These are phyloP conservation scores for Nicotiana otophora DNA, from an alignment of 257 asterid genomes.

Conservation along the genomic window DNA sequence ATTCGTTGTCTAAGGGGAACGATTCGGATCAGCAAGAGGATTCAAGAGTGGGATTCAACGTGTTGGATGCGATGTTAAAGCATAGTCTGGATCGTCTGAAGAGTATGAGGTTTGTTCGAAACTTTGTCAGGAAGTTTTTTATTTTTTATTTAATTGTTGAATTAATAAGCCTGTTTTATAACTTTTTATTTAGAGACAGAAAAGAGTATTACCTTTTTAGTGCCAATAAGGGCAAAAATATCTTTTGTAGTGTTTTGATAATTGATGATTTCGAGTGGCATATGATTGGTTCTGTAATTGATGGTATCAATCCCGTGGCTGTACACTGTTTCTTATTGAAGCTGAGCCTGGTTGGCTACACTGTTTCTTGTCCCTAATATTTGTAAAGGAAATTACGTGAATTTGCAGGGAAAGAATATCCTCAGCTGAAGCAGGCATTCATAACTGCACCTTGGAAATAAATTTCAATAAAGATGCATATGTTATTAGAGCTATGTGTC, in stretches of 20 bases:
- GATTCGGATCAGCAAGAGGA: constrained; percentile 38
- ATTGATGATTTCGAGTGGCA: not conserved
- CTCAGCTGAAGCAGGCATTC: constrained; percentile 26
- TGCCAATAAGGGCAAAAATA: not conserved
- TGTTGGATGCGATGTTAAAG: constrained; percentile 63
- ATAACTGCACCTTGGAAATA: constrained; percentile 21
- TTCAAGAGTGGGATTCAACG: constrained; percentile 58
- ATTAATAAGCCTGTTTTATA: not conserved
- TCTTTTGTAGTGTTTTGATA: not conserved
- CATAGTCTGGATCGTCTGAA: constrained; percentile 69
- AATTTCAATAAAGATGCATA: constrained; percentile 20
- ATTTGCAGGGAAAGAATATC: constrained; percentile 36
- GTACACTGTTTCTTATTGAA: not conserved
- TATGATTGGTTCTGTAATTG: not conserved
- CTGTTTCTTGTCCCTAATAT: not conserved
- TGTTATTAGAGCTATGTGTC: constrained; percentile 53
- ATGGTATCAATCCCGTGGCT: not conserved
- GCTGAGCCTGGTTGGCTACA: not conserved
- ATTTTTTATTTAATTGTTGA: not conserved
- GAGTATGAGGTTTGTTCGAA: constrained; percentile 51
- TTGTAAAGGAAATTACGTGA: not conserved
- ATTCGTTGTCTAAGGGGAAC: constrained; percentile 14
- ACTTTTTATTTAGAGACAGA: too few species aligned
- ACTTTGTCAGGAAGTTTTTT: not conserved
- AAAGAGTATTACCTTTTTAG: not conserved